phyloP scores from a whole-genome alignment of 1,284 basidiomycete species.

The Vanrija pseudolonga region DNA sequence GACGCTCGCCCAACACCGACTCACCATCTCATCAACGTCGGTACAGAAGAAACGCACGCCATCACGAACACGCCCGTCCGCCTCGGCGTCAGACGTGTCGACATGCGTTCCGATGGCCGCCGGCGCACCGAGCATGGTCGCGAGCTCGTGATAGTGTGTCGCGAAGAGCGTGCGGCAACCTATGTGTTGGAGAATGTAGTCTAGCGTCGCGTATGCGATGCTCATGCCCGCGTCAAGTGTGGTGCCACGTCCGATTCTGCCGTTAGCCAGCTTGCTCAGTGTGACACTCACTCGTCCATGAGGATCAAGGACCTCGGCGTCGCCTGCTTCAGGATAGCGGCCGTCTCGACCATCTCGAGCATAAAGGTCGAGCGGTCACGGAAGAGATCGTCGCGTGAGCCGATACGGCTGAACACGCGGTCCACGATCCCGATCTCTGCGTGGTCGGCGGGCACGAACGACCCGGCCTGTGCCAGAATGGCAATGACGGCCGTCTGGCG shows the following conservation, averaged over 20 bases:
- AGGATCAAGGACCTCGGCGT: constrained; percentile 81
- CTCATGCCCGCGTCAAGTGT: constrained; percentile 87
- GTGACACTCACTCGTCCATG: constrained; percentile 72
- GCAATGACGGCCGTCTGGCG: constrained; percentile 87
- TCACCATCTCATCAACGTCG: constrained; percentile 65
- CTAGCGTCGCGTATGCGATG: constrained; percentile 85
- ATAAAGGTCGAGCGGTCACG: constrained; percentile 88
- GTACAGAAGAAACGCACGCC: constrained; percentile 83
- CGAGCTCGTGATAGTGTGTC: constrained; percentile 93
- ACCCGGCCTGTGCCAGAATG: constrained; percentile 87
- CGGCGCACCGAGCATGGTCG: constrained; percentile 65
- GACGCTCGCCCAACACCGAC: constrained; percentile 53
- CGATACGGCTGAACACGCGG: constrained; percentile 87
- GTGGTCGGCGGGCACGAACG: constrained; percentile 81
- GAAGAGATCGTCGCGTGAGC: constrained; percentile 92
- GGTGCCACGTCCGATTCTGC: constrained; percentile 77
- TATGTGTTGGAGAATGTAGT: constrained; percentile 73
- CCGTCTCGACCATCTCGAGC: constrained; percentile 52
- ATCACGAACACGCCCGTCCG: neutral
- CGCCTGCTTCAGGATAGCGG: constrained; percentile 64
- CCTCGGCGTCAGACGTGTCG: constrained; percentile 42
- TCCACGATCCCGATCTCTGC: constrained; percentile 84
- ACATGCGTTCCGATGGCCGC: constrained; percentile 19
- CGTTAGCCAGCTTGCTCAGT: neutral
- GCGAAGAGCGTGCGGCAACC: constrained; percentile 83